Percentiles rank a stretch among this genome's conserved stretches.
phyloP scores from a whole-genome alignment of 1,139 yeast genomes.

The Suhomyces kunorum region DNA sequence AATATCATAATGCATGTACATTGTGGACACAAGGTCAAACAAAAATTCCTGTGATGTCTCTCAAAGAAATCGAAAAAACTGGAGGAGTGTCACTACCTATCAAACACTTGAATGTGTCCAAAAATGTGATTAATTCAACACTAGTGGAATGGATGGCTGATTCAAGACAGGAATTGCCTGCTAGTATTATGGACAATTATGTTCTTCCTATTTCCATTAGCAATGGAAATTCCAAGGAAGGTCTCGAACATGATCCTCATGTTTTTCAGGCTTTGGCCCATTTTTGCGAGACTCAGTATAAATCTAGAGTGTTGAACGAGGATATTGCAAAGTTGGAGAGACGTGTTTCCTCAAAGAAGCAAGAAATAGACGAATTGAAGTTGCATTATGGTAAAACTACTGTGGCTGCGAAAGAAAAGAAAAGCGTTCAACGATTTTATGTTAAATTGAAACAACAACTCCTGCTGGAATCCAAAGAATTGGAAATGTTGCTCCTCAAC shows the following conservation, averaged over 20 bases:
- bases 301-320: constrained; percentile 44
- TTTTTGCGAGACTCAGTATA: constrained; percentile 72
- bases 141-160: constrained; percentile 71
- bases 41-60: constrained; percentile 52
- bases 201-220: constrained; percentile 45
- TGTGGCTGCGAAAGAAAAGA: constrained; percentile 46
- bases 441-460: constrained; percentile 49
- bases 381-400: constrained; percentile 40
- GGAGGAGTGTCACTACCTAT: constrained; percentile 25
- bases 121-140: constrained; percentile 43
- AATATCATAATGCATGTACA: constrained; percentile 53
- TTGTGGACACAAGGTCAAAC: constrained; percentile 63
- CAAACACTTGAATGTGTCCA: constrained; percentile 25
- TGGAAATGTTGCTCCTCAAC: constrained; percentile 37
- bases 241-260: neutral
- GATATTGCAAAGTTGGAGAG: constrained; percentile 45
- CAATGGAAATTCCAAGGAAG: neutral
- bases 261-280: constrained; percentile 64
- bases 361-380: constrained; percentile 53
- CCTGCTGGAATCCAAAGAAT: constrained; percentile 51
- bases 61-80: constrained; percentile 29
- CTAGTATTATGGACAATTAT: constrained; percentile 55
- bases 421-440: constrained; percentile 53
- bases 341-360: constrained; percentile 38
- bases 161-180: constrained; percentile 68